These are phyloP conservation scores for Obelidium mucronatum DNA, from an alignment of 192 early-diverging fungal species.

Conservation along the genomic window DNA sequence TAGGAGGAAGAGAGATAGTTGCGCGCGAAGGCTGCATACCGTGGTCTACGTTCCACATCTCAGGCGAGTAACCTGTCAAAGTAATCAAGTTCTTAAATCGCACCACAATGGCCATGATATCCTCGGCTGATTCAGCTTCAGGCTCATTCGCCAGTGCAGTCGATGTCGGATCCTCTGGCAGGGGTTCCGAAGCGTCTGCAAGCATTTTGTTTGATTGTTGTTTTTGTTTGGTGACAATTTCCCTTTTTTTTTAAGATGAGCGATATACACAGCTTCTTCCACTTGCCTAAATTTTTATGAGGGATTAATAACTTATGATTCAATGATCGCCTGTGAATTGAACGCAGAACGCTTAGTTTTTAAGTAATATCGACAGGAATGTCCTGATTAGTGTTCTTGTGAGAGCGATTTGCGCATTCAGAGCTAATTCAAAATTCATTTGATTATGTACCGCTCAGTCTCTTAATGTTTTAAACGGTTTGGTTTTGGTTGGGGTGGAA, in stretches of 20 bases:
- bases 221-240: not conserved
- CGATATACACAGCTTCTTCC: too few species aligned
- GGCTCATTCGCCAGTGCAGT: not conserved
- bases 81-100: conserved; percentile 37
- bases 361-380: not conserved
- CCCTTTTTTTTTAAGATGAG: too few species aligned
- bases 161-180: not conserved
- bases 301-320: too few species aligned
- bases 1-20: conserved; percentile 15
- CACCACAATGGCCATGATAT: not conserved
- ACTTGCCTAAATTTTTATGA: too few species aligned
- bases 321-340: too few species aligned
- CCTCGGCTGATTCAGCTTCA: not conserved
- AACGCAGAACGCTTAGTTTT: too few species aligned
- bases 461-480: not conserved
- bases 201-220: not conserved
- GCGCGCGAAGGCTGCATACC: not conserved
- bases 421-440: not conserved
- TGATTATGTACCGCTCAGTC: not conserved
- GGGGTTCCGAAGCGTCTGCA: not conserved
- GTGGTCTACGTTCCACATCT: conserved; percentile 49
- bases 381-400: not conserved
- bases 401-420: too few species aligned
- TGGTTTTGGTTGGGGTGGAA: conserved; percentile 19
- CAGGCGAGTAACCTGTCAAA: conserved; percentile 32